Evolutionary conservation across 2,329 filamentous ascomycete genomes (phyloP).

Genomic region (Huntiella decipiens): DNA sequence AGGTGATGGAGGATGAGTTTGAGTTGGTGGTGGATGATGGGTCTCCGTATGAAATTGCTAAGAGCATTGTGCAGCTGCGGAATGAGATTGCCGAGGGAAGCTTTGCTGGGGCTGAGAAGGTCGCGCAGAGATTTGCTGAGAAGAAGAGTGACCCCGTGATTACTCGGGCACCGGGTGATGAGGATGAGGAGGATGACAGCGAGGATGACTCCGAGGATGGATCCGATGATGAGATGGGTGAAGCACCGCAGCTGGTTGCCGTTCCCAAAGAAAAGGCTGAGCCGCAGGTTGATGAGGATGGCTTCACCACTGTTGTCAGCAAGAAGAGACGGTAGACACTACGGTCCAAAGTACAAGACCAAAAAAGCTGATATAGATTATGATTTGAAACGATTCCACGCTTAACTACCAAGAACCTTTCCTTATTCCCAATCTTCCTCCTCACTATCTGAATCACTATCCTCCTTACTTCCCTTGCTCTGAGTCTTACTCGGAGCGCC

Average conservation of each 20-base stretch:
- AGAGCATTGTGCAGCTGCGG: conserved; percentile 49
- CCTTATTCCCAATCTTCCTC: conserved; percentile 53
- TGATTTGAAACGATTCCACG: not conserved
- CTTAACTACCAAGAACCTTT: not conserved
- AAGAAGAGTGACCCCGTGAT: conserved; percentile 29
- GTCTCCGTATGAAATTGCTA: conserved; percentile 55
- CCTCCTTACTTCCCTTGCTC: conserved; percentile 25
- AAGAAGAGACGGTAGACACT: conserved; percentile 28
- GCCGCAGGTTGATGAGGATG: conserved; percentile 63
- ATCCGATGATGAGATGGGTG: conserved; percentile 45
- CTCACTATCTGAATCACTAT: conserved; percentile 41
- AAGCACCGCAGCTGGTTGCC: conserved; percentile 43
- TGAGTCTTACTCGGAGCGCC: conserved; percentile 63
- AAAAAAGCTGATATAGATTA: not conserved
- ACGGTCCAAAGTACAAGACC: not conserved
- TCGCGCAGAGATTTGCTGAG: conserved; percentile 44
- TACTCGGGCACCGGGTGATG: conserved; percentile 30
- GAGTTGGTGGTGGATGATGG: conserved; percentile 85
- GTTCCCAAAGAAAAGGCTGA: conserved; percentile 41
- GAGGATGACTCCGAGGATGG: conserved; percentile 34
- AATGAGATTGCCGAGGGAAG: conserved; percentile 45
- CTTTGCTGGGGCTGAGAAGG: conserved; percentile 41
- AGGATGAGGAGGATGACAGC: conserved; percentile 39
- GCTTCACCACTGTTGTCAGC: conserved; percentile 56
- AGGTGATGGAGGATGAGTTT: conserved; percentile 92